These are phyloP conservation scores for Adansonia rubrostipa DNA, from an alignment of 441 rosid genomes.

Conservation along the genomic window DNA sequence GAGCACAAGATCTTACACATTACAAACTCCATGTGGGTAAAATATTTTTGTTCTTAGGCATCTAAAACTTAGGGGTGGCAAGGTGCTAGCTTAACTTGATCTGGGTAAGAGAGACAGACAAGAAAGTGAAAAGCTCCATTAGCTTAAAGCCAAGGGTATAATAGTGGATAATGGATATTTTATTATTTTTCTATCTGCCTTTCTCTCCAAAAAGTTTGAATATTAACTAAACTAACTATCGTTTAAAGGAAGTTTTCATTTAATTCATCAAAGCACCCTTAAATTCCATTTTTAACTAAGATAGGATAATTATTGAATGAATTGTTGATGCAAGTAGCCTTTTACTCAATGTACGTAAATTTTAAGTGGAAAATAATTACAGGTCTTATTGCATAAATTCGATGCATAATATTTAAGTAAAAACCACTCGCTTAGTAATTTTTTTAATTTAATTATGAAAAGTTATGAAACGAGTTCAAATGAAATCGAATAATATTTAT, in stretches of 20 bases:
- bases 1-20: background rate
- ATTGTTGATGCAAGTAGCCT: background rate
- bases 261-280: background rate
- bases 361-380: too few species aligned
- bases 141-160: background rate
- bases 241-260: background rate
- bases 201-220: background rate
- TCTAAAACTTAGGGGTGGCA: background rate
- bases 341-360: too few species aligned
- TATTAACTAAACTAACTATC: background rate
- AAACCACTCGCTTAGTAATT: too few species aligned
- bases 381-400: too few species aligned
- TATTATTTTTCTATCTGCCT: background rate
- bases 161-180: background rate
- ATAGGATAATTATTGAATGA: background rate
- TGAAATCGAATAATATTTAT: too few species aligned
- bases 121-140: background rate
- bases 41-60: background rate
- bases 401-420: too few species aligned
- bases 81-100: slow-evolving; percentile 6
- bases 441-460: too few species aligned
- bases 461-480: too few species aligned
- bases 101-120: background rate
- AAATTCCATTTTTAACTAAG: background rate
- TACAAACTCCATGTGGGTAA: background rate